phyloP scores from a whole-genome alignment of 2,329 filamentous ascomycete species.

The Beauveria brongniartii region DNA sequence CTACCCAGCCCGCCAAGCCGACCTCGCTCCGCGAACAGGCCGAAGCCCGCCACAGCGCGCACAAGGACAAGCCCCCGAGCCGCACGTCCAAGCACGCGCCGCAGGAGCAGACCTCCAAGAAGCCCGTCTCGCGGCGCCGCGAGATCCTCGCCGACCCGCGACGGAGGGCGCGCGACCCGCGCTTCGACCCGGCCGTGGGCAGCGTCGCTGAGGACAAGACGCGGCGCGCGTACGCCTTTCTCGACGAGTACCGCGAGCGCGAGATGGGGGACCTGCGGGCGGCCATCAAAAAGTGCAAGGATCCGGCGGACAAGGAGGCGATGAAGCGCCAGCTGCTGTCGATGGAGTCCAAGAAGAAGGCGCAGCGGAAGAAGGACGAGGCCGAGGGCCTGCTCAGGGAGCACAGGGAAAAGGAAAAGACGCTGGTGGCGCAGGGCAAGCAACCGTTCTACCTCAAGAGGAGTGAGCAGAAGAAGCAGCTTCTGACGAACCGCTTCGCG shows the following conservation, averaged over 20 bases:
- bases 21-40: constrained; percentile 27
- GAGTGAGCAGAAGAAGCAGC: constrained; percentile 80
- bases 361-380: constrained; percentile 60
- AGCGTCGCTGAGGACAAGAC: constrained; percentile 49
- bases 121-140: constrained; percentile 72
- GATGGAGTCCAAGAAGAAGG: constrained; percentile 70
- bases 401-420: constrained; percentile 77
- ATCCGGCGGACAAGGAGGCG: constrained; percentile 54
- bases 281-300: constrained; percentile 58
- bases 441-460: constrained; percentile 89
- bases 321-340: constrained; percentile 67
- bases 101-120: constrained; percentile 71
- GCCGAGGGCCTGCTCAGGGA: constrained; percentile 61
- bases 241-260: constrained; percentile 76
- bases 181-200: constrained; percentile 63
- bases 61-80: constrained; percentile 1
- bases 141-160: constrained; percentile 53
- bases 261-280: constrained; percentile 70
- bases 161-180: constrained; percentile 69
- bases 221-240: constrained; percentile 73
- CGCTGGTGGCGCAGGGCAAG: constrained; percentile 80
- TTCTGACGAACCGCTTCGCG: constrained; percentile 70
- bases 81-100: constrained; percentile 80
- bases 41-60: constrained; percentile 14
- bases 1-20: not conserved